phyloP scores from a whole-genome alignment of 1,284 basidiomycete species.

The Rhodotorula sp. region DNA sequence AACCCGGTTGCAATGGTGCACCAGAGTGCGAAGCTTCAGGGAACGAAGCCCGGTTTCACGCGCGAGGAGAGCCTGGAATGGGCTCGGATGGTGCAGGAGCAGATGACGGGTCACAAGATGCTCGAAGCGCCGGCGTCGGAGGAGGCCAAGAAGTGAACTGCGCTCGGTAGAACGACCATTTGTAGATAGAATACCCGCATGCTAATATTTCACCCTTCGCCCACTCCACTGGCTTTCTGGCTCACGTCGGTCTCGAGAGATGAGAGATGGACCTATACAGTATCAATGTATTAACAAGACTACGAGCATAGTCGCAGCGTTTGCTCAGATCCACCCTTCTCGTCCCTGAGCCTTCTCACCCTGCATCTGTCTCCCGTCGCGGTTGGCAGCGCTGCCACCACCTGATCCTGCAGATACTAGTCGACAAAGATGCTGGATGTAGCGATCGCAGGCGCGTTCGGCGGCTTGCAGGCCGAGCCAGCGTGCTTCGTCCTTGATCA shows the following conservation, averaged over 20 bases:
- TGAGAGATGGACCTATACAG: too few species aligned
- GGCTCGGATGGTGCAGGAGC: slow-evolving; percentile 53
- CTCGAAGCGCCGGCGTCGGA: neutral
- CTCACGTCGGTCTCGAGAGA: too few species aligned
- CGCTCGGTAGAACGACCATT: too few species aligned
- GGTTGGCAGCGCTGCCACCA: neutral
- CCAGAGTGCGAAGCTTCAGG: slow-evolving; percentile 62
- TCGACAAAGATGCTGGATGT: neutral
- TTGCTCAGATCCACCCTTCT: slow-evolving; percentile 1
- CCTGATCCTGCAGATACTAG: neutral
- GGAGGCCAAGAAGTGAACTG: neutral
- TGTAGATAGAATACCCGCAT: too few species aligned
- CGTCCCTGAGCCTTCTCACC: neutral
- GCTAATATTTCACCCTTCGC: too few species aligned
- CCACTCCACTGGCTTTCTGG: too few species aligned
- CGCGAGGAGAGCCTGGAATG: slow-evolving; percentile 65
- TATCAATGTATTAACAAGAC: too few species aligned
- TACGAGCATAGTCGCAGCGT: neutral
- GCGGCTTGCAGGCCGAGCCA: slow-evolving; percentile 14
- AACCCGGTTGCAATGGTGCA: slow-evolving; percentile 92
- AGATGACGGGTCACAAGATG: slow-evolving; percentile 43
- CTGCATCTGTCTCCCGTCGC: too few species aligned
- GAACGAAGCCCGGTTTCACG: slow-evolving; percentile 69
- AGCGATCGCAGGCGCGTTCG: neutral
- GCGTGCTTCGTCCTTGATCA: slow-evolving; percentile 10